Evolutionary conservation across 2,329 filamentous ascomycete genomes (phyloP).

Genomic region (Pseudocercospora ulei): DNA sequence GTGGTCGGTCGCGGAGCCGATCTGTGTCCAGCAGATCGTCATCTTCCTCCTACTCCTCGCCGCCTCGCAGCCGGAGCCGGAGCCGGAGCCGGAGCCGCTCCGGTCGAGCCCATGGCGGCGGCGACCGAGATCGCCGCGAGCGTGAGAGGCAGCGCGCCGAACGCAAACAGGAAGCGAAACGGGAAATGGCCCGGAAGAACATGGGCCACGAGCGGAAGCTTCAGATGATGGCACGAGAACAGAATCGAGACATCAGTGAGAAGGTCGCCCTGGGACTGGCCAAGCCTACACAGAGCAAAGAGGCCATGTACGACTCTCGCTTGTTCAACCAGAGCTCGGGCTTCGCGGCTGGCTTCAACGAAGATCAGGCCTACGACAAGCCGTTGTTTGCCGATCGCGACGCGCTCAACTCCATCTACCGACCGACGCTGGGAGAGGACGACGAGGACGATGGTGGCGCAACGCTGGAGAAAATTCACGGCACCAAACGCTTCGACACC

Average conservation of each 20-base stretch:
- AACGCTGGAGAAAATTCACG: slow-evolving; percentile 77
- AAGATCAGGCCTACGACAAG: slow-evolving; percentile 96
- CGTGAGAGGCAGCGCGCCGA: slow-evolving; percentile 70
- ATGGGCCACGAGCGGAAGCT: slow-evolving; percentile 91
- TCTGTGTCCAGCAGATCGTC: slow-evolving; percentile 30
- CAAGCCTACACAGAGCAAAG: slow-evolving; percentile 82
- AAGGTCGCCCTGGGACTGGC: slow-evolving; percentile 90
- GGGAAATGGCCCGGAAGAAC: slow-evolving; percentile 80
- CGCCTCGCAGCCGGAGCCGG: slow-evolving; percentile 20
- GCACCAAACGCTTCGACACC: slow-evolving; percentile 75
- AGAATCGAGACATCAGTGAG: slow-evolving; percentile 93
- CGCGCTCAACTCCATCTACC: slow-evolving; percentile 87
- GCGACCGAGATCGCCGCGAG: slow-evolving; percentile 47
- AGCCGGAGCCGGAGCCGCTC: slow-evolving; percentile 39
- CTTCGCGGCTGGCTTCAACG: slow-evolving; percentile 82
- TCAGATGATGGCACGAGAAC: slow-evolving; percentile 86
- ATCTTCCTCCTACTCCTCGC: slow-evolving; percentile 38
- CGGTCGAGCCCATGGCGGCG: too few species aligned
- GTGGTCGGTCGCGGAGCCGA: slow-evolving; percentile 28
- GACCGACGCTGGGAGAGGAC: slow-evolving; percentile 61
- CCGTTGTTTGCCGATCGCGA: slow-evolving; percentile 93
- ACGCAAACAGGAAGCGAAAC: slow-evolving; percentile 68
- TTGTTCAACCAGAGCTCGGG: slow-evolving; percentile 91
- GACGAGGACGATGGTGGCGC: slow-evolving; percentile 70
- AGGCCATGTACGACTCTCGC: slow-evolving; percentile 94